A percentile compares a stretch with the other conserved stretches of the same genome.
Conservation (phyloP, 345 rosid species). For the Gossypioides kirkii region DNA sequence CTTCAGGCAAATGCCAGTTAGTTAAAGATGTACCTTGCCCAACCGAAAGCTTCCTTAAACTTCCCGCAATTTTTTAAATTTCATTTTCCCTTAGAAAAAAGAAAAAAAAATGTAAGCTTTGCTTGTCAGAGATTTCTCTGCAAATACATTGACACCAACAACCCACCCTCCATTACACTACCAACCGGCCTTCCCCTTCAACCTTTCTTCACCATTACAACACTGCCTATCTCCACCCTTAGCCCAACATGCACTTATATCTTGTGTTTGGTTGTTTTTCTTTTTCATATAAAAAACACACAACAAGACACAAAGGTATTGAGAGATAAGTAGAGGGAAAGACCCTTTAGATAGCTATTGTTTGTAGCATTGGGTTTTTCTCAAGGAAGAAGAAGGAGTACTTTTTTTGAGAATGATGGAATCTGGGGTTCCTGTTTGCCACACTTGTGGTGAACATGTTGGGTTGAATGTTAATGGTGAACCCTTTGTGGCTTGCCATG, state of each 20-base stretch:
- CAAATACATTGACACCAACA: slow-evolving; percentile 12
- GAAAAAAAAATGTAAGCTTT: slow-evolving; percentile 14
- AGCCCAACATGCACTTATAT: slow-evolving; percentile 6
- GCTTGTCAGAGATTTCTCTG: slow-evolving; percentile 28
- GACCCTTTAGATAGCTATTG: neutral
- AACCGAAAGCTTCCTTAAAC: slow-evolving; percentile 54
- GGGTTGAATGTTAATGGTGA: slow-evolving; percentile 62
- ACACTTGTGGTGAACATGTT: slow-evolving; percentile 76
- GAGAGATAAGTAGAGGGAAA: slow-evolving; percentile 2
- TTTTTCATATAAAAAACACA: slow-evolving; percentile 26
- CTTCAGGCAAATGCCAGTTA: slow-evolving; percentile 5
- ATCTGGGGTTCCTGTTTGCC: slow-evolving; percentile 68
- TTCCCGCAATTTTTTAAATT: slow-evolving; percentile 53
- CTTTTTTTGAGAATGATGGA: slow-evolving; percentile 55
- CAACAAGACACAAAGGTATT: neutral
- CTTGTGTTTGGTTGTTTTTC: slow-evolving; percentile 10
- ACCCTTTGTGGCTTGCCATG: slow-evolving; percentile 71
- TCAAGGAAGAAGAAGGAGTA: neutral
- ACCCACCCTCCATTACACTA: slow-evolving; percentile 26
- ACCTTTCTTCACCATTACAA: slow-evolving; percentile 13
- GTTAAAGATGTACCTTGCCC: slow-evolving; percentile 39
- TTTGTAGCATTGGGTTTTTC: slow-evolving; percentile 12
- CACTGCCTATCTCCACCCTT: neutral
- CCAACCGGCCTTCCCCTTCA: slow-evolving; percentile 51
- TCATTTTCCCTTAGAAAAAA: neutral